Evolutionary conservation across 257 asterid genomes (phyloP), one percentile per base, ranked within the genome.

Genomic region (Rubia yunnanensis): DNA sequence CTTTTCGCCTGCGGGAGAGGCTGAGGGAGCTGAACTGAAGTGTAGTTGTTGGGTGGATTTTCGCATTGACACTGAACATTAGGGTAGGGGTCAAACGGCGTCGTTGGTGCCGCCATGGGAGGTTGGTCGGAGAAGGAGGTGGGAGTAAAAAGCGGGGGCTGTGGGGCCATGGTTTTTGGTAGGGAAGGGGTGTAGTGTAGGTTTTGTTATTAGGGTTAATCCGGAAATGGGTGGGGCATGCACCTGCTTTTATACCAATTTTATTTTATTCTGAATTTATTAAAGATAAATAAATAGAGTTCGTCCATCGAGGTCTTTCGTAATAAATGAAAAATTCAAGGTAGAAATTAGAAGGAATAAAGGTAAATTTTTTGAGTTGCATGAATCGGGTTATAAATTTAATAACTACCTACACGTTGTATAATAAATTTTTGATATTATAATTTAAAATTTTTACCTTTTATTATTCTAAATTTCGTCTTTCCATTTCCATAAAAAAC

Each of bases 91-190:
- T 31, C 14, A 18, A 24, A 63, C 28, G 54, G 55, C 28, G 34
- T 44, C 3, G 67, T 39, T 41, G 49, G 20, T 14, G 67, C 27
- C 27, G 66, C 11, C 53, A 20, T 41, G 28, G 58, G 15, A 11
- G 38, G 20, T 23, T 53, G 2, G 64, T 46, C 34, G 38, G 39
- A 11, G 11, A 38, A 8, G 13, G n/a, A 7, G 26, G 52, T 10
- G 18, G 68, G 17, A 53, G 52, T 24, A 23, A 55, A 60, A 64
- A 44, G 63, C 39, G 52, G 69, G 57, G 60, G 63, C 73, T 48
- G 63, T 54, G 59, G 70, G 58, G 61, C 74, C 74, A 70, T 70
- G 28, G 10, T n/a, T n/a, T 58, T 1, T n/a, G 6, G 38, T 4
- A 31, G 50, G 22, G 63, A 57, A 11, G 63, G 32, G 59, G 13